phyloP scores from a whole-genome alignment of 1,284 basidiomycete genomes.

The Leccinum fallax region DNA sequence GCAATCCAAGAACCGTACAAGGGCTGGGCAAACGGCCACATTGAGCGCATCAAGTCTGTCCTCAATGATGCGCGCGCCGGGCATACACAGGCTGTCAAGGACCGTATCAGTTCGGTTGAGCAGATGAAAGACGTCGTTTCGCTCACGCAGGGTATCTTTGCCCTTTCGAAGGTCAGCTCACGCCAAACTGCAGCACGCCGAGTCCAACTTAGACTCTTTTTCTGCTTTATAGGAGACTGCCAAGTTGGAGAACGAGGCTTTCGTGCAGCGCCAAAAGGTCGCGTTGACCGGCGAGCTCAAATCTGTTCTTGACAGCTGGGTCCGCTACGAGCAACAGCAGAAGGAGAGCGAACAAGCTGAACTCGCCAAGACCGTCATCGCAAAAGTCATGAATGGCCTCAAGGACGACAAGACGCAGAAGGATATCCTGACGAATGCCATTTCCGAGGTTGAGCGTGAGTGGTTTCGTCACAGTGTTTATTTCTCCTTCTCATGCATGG shows the following conservation, averaged over 20 bases:
- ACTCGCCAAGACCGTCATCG: slow-evolving; percentile 85
- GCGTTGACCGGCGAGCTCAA: slow-evolving; percentile 90
- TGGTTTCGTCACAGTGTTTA: slow-evolving; percentile 23
- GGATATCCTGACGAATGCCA: slow-evolving; percentile 84
- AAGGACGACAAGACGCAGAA: slow-evolving; percentile 93
- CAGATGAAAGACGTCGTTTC: slow-evolving; percentile 95
- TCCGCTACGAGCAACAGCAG: slow-evolving; percentile 94
- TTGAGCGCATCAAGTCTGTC: slow-evolving; percentile 81
- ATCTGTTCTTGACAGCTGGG: slow-evolving; percentile 96
- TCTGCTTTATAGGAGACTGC: slow-evolving; percentile 77
- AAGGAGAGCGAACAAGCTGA: slow-evolving; percentile 96
- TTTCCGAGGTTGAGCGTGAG: slow-evolving; percentile 93
- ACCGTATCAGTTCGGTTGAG: slow-evolving; percentile 88
- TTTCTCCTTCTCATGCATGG: slow-evolving; percentile 14
- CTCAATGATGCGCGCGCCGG: slow-evolving; percentile 84
- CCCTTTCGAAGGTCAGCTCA: slow-evolving; percentile 79
- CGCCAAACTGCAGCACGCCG: neutral
- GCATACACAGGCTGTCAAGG: slow-evolving; percentile 93
- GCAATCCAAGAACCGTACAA: slow-evolving; percentile 78
- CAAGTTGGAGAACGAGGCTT: slow-evolving; percentile 86
- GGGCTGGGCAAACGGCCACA: slow-evolving; percentile 90
- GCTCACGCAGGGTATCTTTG: slow-evolving; percentile 89
- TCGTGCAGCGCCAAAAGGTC: slow-evolving; percentile 89
- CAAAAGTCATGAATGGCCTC: slow-evolving; percentile 82
- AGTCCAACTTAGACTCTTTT: slow-evolving; percentile 1